Evolutionary conservation across 2,329 filamentous ascomycete species (phyloP), one percentile per base, ranked within the genome.

Genomic region (Paecilomyces sp.): DNA sequence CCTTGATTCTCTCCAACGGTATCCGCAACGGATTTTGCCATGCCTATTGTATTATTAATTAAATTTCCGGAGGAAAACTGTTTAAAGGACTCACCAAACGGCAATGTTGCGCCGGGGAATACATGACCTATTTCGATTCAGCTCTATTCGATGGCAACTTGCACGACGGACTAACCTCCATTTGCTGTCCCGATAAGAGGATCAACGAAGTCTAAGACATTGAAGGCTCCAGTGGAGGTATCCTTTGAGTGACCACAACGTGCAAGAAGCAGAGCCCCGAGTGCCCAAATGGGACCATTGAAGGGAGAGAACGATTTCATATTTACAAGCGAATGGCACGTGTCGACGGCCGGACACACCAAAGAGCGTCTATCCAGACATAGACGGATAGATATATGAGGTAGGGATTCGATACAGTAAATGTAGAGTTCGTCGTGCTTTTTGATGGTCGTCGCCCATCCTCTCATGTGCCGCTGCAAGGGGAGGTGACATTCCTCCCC

Each of bases 11-110:
- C 83, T 59, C 74, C 76, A 54, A 79, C 68, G 1, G 82, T 81
- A 64, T 85, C 81, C 31, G 82, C 80, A 3, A 82, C 81, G 1
- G 82, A 80, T 66, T 85, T 85, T 36, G 80, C 82, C 70, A 85
- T 79, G 41, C 80, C 82, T 72, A 8, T 36, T 6, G 4, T 54
- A 3, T 22, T 33, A 13, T 31, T 11, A 8, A 15, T 12, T 55
- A 11, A 30, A 18, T n/a, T 24, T 1, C 15, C 5, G 3, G 5
- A 58, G 25, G 55, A 30, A n/a, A 15, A n/a, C n/a, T n/a, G 4
- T 51, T 28, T 28, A 28, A 8, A 41, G 2, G n/a, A 55, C 71
- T 67, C 61, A 76, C 77, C 77, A 64, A 82, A 85, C 2, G 82
- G 83, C 50, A 82, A 65, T 2, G 80, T 82, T 13, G 82, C 82